Evolutionary conservation across 495 filamentous ascomycete genomes (phyloP).

Genomic region (Aspergillus funiculosus): DNA sequence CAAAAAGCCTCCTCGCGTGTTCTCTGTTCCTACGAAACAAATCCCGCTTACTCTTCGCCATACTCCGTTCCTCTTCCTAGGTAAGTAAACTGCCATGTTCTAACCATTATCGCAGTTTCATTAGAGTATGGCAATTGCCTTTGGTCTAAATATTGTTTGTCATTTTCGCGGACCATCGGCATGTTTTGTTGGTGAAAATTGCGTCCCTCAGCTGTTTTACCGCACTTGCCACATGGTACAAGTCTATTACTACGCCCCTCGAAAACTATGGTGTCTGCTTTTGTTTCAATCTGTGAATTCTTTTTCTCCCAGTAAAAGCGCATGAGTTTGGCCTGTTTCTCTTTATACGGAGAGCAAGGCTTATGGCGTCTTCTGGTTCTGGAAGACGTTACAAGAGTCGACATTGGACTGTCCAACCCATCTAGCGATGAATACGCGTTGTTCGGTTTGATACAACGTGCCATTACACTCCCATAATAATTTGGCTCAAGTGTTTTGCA

Average conservation of each 20-base stretch:
- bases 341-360: background rate
- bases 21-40: no score
- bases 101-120: no score
- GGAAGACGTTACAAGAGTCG: background rate
- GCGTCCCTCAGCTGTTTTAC: background rate
- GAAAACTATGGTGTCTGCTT: slow-evolving; percentile 9
- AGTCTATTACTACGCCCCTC: background rate
- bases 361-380: background rate
- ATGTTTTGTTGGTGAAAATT: background rate
- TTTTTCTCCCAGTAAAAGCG: slow-evolving; percentile 6
- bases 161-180: no score
- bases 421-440: background rate
- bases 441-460: no score
- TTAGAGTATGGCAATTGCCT: no score
- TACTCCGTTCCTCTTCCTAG: no score
- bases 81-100: no score
- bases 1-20: no score
- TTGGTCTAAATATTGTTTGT: no score
- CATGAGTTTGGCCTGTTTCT: background rate
- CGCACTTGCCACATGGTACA: background rate
- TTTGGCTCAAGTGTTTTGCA: no score
- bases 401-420: background rate
- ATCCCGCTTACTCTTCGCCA: no score
- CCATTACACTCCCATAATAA: no score
- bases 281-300: slow-evolving; percentile 8